Base-by-base conservation (phyloP, 2,329 filamentous ascomycete genomes). In the Aspergillus sp. region DNA sequence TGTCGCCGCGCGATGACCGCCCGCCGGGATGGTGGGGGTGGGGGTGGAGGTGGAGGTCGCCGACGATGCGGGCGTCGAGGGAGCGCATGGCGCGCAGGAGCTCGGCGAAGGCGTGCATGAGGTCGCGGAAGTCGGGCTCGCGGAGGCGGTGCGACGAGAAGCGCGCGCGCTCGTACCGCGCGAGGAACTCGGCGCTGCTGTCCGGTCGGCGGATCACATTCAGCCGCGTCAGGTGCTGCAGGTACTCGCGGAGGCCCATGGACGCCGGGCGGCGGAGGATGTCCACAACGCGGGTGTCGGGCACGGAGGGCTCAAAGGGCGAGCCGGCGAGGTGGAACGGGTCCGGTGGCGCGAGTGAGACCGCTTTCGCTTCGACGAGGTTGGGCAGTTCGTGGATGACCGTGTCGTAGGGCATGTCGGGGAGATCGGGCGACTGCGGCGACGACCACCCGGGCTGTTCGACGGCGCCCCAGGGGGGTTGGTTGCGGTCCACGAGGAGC, bases 401-500 rank as follows among this genome's bases (percentile, higher is more conserved):
- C 2, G 85, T 85, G 61, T 80, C 81, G 71, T 96, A 97, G 58
- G 95, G 86, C n/a, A 97, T 74, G 64, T 90, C 85, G 4, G 90
- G 86, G 16, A 94, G 75, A 65, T 94, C 88, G 7, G 82, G 76
- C 1, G 85, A 88, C 25, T 83, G 81, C 5, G 93, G 93, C 2
- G 91, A 89, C 2, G 88, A 88, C 93, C 94, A 97, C 47, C 93
- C 94, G 14, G 85, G 79, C 68, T 99, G 94, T 54, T 89, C 84
- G 48, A 97, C 85, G n/a, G 84, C 76, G 19, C 89, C 91, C 93
- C 93, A 97, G 58, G 76, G 83, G 21, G 88, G 82, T 41, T 78
- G 67, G 58, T 71, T 71, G 9, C 68, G 66, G 25, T 72, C 58
- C 14, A 73, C 58, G 13, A 65, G 50, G 34, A 74, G 66, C 58